Evolutionary conservation across 192 early-diverging fungal species (phyloP).

Genomic region (Backusella morwellensis): DNA sequence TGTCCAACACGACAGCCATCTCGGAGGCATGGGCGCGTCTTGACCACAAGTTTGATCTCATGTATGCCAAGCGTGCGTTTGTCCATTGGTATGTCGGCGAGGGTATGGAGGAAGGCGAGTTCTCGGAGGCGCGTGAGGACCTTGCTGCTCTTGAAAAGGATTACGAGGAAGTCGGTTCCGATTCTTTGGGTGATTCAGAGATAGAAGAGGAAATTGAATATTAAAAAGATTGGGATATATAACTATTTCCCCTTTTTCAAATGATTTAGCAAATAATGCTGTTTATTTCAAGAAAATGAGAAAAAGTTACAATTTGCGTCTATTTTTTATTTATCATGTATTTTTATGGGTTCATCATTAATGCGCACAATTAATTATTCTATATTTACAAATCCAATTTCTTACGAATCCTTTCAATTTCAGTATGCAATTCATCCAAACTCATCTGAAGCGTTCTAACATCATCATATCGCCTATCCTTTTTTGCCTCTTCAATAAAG

Average conservation of each 20-base stretch:
- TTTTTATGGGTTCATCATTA: too few relatives aligned
- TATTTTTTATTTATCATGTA: too few relatives aligned
- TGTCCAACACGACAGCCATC: slow-evolving; percentile 99
- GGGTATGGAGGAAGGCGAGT: slow-evolving; percentile 99
- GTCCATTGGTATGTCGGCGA: slow-evolving; percentile 99
- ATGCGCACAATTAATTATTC: too few relatives aligned
- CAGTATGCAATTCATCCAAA: slow-evolving; percentile 59
- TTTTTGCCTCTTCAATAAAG: slow-evolving; percentile 63
- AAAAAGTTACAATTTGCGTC: too few relatives aligned
- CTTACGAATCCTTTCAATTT: slow-evolving; percentile 38
- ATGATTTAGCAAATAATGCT: too few relatives aligned
- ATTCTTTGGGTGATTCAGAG: slow-evolving; percentile 86
- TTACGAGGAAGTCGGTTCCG: slow-evolving; percentile 99
- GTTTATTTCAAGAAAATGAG: too few relatives aligned
- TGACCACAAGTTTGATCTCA: slow-evolving; percentile 99
- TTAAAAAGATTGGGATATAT: neutral
- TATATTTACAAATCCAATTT: neutral
- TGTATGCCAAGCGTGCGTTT: slow-evolving; percentile 99
- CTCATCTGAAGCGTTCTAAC: slow-evolving; percentile 58
- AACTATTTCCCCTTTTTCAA: too few relatives aligned
- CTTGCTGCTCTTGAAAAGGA: slow-evolving; percentile 99
- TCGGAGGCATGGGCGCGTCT: slow-evolving; percentile 98
- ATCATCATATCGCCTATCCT: slow-evolving; percentile 67
- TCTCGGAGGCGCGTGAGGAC: slow-evolving; percentile 99
- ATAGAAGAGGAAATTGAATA: slow-evolving; percentile 52